Base-by-base conservation (phyloP, 768 basidiomycete genomes). In the Mycena rebaudengoi region DNA sequence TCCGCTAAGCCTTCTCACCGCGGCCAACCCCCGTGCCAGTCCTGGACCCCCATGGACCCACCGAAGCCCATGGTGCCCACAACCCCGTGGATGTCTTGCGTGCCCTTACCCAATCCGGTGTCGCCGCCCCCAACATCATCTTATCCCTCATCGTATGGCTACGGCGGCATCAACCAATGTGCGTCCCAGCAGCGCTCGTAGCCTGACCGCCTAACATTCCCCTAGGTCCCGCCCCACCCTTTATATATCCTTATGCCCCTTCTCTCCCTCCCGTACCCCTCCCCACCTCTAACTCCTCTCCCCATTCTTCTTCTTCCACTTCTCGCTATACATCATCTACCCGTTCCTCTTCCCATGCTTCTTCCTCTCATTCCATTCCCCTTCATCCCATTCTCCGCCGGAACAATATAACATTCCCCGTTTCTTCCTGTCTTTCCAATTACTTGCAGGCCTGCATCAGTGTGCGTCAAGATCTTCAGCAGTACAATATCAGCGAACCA, bases 401-500 rank as follows among this genome's bases (percentile, higher is more conserved):
- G 8, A 23, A 37, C 4, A 54, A 13, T 41, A 65, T 60, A 30
- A 2, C 29, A 46, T 55, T 56, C 50, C 59, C 32, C 32, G n/a
- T 65, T 29, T 56, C 57, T 65, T 37, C 48, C 51, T 41, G 28
- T 33, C 53, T 58, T 46, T 64, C 60, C 18, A 50, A n/a, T 64
- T 33, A n/a, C n/a, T n/a, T n/a, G n/a, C 39, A 32, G 52, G 48
- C 21, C 23, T 56, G 25, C n/a, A 40, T 67, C n/a, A 11, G 66
- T 48, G 66, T 67, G 66, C 66, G 57, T 67, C 62, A 63, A 67
- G 32, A 46, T 30, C 61, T 63, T 29, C 30, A 48, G 4, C n/a
- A 50, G 7, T 25, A 57, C 20, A 1, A 40, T 12, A 16, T 54
- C 35, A 23, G 25, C 25, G 30, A 29, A 14, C 23, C 26, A 21